Conservation (phyloP, 306 rosid species). For the Crataegus laevigata region DNA sequence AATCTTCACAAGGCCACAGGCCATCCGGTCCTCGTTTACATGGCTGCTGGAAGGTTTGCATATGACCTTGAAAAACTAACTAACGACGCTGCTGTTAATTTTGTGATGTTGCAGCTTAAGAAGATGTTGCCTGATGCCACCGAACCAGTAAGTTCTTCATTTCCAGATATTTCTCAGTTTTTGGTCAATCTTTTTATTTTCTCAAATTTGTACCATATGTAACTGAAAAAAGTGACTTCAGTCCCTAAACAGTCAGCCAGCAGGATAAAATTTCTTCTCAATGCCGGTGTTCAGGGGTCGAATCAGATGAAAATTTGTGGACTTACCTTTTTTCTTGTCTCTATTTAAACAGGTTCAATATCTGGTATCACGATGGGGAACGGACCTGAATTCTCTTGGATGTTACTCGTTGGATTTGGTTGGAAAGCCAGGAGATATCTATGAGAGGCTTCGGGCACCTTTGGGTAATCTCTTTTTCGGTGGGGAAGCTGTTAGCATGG, state of each 20-base stretch:
- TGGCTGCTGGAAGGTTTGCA: constrained; percentile 79
- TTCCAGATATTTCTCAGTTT: neutral
- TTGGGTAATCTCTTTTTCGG: constrained; percentile 38
- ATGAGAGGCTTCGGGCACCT: constrained; percentile 64
- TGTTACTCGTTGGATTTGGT: constrained; percentile 66
- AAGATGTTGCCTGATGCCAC: constrained; percentile 66
- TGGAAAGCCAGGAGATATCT: constrained; percentile 58
- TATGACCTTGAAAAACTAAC: constrained; percentile 55
- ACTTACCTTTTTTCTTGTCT: neutral
- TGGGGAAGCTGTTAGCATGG: constrained; percentile 45
- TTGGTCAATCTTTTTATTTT: neutral
- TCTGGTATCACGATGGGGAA: constrained; percentile 74
- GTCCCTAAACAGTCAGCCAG: neutral
- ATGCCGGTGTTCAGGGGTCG: neutral
- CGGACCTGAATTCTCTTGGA: constrained; percentile 66
- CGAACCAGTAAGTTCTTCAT: constrained; percentile 42
- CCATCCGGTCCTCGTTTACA: constrained; percentile 64
- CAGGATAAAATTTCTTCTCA: neutral
- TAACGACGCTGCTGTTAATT: constrained; percentile 35
- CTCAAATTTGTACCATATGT: neutral
- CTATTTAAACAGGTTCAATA: constrained; percentile 47
- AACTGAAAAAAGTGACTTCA: neutral
- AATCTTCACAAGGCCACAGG: constrained; percentile 80
- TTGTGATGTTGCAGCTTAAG: constrained; percentile 56
- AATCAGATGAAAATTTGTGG: neutral